phyloP scores from a whole-genome alignment of 1,139 yeast species.

The Yamadazyma diddensiae region DNA sequence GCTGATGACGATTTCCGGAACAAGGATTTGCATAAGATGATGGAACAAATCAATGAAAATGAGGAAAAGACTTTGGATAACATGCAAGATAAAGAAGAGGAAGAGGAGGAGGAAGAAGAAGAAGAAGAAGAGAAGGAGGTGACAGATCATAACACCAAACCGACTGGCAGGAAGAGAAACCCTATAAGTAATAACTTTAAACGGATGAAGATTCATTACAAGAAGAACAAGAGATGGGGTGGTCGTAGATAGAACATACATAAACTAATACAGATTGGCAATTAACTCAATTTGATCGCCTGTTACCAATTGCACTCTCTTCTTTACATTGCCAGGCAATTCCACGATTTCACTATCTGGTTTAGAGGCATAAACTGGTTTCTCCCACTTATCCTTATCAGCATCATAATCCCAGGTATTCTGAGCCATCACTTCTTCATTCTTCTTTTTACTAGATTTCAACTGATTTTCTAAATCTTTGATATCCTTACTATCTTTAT shows the following conservation, averaged over 20 bases:
- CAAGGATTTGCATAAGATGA: constrained; percentile 41
- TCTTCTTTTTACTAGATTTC: constrained; percentile 17
- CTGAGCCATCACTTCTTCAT: constrained; percentile 12
- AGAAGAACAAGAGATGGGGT: constrained; percentile 15
- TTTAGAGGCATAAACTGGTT: constrained; percentile 37
- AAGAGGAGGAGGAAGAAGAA: constrained; percentile 17
- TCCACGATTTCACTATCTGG: constrained; percentile 1
- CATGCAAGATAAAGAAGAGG: constrained; percentile 23
- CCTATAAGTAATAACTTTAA: constrained; percentile 41
- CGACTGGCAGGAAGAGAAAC: constrained; percentile 23
- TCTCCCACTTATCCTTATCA: constrained; percentile 51
- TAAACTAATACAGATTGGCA: constrained; percentile 8
- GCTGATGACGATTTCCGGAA: constrained; percentile 25
- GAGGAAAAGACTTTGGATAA: constrained; percentile 21
- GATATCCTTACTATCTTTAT: constrained; percentile 25
- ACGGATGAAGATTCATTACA: constrained; percentile 42
- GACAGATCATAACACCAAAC: constrained; percentile 3
- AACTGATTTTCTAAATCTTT: constrained; percentile 25
- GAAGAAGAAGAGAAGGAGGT: constrained; percentile 22
- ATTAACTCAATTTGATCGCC: constrained; percentile 14
- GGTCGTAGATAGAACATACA: constrained; percentile 3
- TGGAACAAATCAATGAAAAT: constrained; percentile 27
- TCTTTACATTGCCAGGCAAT: constrained; percentile 1
- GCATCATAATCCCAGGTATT: constrained; percentile 57
- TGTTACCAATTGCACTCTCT: constrained; percentile 19